phyloP scores from a whole-genome alignment of 345 rosid genomes.

The Linum tenue region DNA sequence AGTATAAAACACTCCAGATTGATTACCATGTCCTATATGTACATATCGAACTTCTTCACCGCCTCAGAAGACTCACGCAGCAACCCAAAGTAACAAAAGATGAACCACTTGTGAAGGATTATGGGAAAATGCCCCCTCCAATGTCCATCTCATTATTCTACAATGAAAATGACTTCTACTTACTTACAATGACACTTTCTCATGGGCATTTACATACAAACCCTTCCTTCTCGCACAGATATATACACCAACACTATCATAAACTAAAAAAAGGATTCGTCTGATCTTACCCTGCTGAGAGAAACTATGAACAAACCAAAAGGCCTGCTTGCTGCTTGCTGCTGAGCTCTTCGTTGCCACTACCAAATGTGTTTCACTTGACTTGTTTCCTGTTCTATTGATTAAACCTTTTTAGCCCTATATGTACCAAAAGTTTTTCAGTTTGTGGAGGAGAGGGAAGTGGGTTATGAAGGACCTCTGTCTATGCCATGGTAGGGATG shows the following conservation, averaged over 20 bases:
- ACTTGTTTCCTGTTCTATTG: neutral
- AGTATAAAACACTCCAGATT: too few relatives aligned
- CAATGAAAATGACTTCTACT: too few relatives aligned
- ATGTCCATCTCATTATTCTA: constrained; percentile 15
- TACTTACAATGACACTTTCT: neutral
- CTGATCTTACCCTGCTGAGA: neutral
- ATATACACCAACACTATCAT: neutral
- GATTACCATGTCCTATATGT: too few relatives aligned
- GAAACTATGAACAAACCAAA: neutral
- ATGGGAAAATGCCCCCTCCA: constrained; percentile 4
- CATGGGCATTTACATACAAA: neutral
- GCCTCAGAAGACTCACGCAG: too few relatives aligned
- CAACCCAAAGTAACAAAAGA: too few relatives aligned
- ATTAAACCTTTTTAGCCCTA: neutral
- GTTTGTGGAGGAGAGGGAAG: neutral
- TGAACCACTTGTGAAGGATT: too few relatives aligned
- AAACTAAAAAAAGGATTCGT: neutral
- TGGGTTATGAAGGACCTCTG: neutral
- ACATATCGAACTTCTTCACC: too few relatives aligned
- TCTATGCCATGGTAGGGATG: constrained; percentile 69
- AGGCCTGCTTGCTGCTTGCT: neutral
- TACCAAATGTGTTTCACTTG: neutral
- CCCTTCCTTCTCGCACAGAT: neutral
- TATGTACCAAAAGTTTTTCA: neutral
- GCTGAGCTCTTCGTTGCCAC: neutral